Base-by-base conservation (phyloP, 805 yeast genomes). In the Myxozyma nipponensis region DNA sequence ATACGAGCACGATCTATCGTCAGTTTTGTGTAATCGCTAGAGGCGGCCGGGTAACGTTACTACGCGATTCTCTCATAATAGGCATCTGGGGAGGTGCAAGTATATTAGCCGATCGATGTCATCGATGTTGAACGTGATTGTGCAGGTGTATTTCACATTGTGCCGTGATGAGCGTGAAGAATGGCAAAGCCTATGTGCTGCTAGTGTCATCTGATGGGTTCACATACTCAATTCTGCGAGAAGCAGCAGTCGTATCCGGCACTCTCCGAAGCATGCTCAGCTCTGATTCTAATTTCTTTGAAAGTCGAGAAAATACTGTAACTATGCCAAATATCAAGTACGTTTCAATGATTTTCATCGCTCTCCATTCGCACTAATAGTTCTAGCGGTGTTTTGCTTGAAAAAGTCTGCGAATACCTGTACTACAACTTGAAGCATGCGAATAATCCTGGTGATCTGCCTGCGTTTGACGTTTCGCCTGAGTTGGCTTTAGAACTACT, bases 391-490 rank as follows among this genome's bases (percentile, higher is more conserved):
- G 77, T 77, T 30, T 74, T 89, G 19, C 70, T 93, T 39, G 85
- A 81, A 56, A 86, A 87, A 60, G 82, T 91, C 9, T 84, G 86
- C 38, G 97, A 91, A 60, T 91, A 93, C 61, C 69, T 91, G 30
- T 82, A 85, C 64, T 90, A 86, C 63, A 81, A 85, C 60, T 66
- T 75, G 52, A 83, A 85, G 60, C 86, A 86, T 64, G 78, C 75
- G 55, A 48, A 47, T 36, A 49, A 57, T 35, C 60, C 61, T 4
- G 52, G 56, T 15, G 82, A 78, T 44, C 78, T 85, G 4, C 95
- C 96, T 0, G 93, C 86, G 48, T 93, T 93, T 67, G 84, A 85
- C 34, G 80, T 93, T 2, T 96, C 98, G 1, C 90, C 97, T 0
- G 97, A 88, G 59, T 77, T 91, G 79, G 96, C 98, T 0, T 71